Conservation (phyloP, 805 yeast species). For the Yamadazyma insecticola region DNA sequence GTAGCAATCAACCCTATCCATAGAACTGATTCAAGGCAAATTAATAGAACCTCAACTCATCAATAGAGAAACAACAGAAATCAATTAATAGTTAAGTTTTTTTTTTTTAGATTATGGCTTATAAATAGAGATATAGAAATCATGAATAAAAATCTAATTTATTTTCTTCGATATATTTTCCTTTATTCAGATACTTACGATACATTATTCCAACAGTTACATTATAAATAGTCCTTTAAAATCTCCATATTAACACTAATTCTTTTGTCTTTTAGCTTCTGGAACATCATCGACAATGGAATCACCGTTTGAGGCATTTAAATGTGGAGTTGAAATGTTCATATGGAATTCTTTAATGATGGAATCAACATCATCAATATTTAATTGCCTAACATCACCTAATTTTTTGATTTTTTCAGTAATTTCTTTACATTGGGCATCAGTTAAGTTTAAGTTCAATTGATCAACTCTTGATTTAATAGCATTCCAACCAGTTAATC, state of each 20-base stretch:
- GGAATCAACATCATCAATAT: conserved; percentile 58
- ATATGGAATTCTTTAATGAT: conserved; percentile 53
- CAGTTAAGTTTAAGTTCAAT: conserved; percentile 50
- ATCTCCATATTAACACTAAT: no score
- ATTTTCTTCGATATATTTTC: no score
- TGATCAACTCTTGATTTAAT: conserved; percentile 59
- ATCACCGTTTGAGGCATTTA: conserved; percentile 6
- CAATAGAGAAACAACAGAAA: no score
- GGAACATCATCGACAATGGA: conserved; percentile 9
- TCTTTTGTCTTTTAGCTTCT: conserved; percentile 7
- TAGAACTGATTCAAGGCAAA: no score
- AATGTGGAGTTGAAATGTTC: conserved; percentile 29
- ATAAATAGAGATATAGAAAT: no score
- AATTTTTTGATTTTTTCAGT: conserved; percentile 50
- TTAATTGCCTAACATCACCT: conserved; percentile 58
- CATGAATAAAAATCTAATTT: no score
- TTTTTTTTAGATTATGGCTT: no score
- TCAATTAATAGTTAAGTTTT: no score
- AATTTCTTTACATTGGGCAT: conserved; percentile 54
- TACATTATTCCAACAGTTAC: no score
- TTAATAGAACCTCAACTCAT: not conserved
- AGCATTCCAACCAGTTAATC: conserved; percentile 62
- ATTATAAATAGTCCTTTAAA: no score
- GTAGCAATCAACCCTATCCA: no score
- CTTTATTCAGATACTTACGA: no score